Conservation (phyloP, 306 rosid species). For the Acacia crassicarpa region DNA sequence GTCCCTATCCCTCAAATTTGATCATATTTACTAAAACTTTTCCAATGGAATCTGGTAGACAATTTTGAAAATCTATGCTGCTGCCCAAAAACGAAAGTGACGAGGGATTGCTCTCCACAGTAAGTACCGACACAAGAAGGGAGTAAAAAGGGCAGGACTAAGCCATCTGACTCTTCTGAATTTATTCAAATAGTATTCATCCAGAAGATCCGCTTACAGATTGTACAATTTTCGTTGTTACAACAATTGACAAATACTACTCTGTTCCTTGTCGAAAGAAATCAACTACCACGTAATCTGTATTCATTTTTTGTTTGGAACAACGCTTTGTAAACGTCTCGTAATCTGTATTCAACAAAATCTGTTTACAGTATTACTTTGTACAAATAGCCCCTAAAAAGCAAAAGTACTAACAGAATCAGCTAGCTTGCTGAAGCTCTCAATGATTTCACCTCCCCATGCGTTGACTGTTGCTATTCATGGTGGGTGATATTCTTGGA, state of each 20-base stretch:
- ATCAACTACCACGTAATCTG: neutral
- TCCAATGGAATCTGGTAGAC: neutral
- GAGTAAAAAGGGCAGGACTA: neutral
- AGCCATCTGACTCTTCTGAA: neutral
- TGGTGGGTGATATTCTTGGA: slow-evolving; percentile 9
- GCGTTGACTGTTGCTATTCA: neutral
- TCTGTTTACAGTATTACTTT: neutral
- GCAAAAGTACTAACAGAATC: neutral
- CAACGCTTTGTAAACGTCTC: neutral
- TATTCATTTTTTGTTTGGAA: neutral
- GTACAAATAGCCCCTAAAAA: neutral
- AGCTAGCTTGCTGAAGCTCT: neutral
- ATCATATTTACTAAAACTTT: neutral
- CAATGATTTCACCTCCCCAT: slow-evolving; percentile 30
- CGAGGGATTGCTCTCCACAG: neutral
- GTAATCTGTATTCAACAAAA: neutral
- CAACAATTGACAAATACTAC: neutral
- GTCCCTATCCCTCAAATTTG: neutral
- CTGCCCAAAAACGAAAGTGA: neutral
- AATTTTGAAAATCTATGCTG: neutral
- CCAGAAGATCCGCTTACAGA: neutral
- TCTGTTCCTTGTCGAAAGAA: neutral
- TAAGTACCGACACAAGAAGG: neutral
- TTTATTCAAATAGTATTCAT: neutral
- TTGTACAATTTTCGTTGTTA: neutral